Evolutionary conservation across 2,329 filamentous ascomycete genomes (phyloP).

Genomic region (Fusarium tjaetaba): DNA sequence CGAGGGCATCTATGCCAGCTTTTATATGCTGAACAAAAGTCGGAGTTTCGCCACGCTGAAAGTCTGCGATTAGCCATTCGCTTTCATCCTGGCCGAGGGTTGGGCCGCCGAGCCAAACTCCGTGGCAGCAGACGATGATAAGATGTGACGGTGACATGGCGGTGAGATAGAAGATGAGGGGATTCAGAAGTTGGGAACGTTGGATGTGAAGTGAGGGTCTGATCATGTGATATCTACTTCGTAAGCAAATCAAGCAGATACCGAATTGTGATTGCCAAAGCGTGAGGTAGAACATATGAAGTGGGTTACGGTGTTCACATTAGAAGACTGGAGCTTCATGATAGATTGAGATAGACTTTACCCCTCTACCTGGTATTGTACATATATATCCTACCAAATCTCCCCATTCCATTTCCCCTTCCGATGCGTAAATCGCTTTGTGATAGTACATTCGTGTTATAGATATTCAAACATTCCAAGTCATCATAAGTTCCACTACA

Average conservation of each 20-base stretch:
- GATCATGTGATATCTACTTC: slow-evolving; percentile 42
- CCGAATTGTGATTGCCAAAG: neutral
- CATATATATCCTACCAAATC: slow-evolving; percentile 15
- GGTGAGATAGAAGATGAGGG: slow-evolving; percentile 20
- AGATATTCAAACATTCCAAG: slow-evolving; percentile 22
- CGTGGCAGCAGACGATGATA: slow-evolving; percentile 86
- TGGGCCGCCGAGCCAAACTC: slow-evolving; percentile 74
- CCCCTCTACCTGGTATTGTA: slow-evolving; percentile 26
- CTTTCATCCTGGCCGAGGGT: slow-evolving; percentile 62
- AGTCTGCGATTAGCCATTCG: slow-evolving; percentile 79
- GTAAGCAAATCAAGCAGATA: neutral
- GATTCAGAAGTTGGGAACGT: slow-evolving; percentile 12
- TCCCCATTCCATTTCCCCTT: neutral
- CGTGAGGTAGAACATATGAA: neutral
- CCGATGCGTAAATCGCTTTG: slow-evolving; percentile 27
- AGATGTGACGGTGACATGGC: slow-evolving; percentile 60
- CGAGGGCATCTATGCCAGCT: slow-evolving; percentile 67
- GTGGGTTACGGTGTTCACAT: neutral
- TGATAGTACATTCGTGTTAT: slow-evolving; percentile 31
- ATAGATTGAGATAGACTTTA: slow-evolving; percentile 3
- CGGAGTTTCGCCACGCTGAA: slow-evolving; percentile 79
- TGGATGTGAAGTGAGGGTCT: slow-evolving; percentile 24
- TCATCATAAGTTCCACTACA: slow-evolving; percentile 1
- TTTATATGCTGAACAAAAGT: slow-evolving; percentile 83
- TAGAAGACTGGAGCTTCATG: neutral